phyloP scores from a whole-genome alignment of 2,329 filamentous ascomycete genomes.

The Ophiostoma tasmaniense region DNA sequence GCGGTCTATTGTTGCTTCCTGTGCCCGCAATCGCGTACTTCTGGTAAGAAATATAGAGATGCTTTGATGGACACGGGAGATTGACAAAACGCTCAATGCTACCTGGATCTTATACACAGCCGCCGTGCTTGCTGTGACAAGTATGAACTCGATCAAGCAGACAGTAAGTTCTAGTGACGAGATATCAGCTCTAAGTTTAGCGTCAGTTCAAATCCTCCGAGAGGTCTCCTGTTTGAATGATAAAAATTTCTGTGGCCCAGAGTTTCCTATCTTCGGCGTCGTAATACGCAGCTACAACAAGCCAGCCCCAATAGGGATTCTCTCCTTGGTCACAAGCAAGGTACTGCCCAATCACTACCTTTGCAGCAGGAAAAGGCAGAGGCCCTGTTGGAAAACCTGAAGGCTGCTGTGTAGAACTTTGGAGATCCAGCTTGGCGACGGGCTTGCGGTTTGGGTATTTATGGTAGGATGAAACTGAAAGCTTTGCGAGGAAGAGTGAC shows the following conservation, averaged over 20 bases:
- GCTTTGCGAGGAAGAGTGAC: not conserved
- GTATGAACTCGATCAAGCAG: not conserved
- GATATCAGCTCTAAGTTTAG: not conserved
- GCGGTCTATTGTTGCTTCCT: not conserved
- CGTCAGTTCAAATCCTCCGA: not conserved
- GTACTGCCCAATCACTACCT: conserved; percentile 38
- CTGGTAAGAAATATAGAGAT: not conserved
- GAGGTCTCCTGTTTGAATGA: conserved; percentile 16
- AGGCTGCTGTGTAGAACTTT: not conserved
- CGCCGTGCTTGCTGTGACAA: not conserved
- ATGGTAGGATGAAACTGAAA: not conserved
- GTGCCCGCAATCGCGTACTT: not conserved
- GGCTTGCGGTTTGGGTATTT: not conserved
- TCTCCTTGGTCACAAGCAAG: conserved; percentile 26
- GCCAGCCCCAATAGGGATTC: conserved; percentile 35
- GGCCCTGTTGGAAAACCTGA: not conserved
- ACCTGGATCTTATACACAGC: not conserved
- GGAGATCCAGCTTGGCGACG: not conserved
- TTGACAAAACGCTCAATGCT: not conserved
- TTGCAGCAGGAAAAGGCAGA: conserved; percentile 38
- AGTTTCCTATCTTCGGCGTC: conserved; percentile 33
- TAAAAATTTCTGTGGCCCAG: conserved; percentile 41
- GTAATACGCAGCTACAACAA: conserved; percentile 41
- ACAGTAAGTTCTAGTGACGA: not conserved
- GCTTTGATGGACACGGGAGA: not conserved